Percentiles rank a stretch among this genome's conserved stretches.
These are phyloP conservation scores for Candida verbasci DNA, from an alignment of 805 yeast species.

Conservation along the genomic window DNA sequence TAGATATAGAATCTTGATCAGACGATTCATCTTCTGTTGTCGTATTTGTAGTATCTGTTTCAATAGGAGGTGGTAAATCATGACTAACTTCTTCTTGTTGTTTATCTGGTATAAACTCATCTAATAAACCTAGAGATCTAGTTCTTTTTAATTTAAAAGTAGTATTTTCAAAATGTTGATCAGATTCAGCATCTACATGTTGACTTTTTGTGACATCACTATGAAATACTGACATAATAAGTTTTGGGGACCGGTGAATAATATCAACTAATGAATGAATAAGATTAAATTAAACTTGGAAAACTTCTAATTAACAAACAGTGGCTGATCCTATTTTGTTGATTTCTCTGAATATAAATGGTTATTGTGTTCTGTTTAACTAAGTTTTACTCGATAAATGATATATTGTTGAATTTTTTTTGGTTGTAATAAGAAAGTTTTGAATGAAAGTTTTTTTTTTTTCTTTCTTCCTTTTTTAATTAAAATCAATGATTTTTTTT, in stretches of 20 bases:
- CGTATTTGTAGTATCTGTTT: neutral
- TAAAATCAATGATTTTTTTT: too few species aligned
- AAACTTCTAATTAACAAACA: too few species aligned
- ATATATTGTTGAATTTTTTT: neutral
- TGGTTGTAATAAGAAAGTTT: slow-evolving; percentile 1
- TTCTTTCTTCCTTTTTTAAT: neutral
- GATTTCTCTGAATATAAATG: too few species aligned
- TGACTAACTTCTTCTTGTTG: slow-evolving; percentile 10
- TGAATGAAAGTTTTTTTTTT: neutral
- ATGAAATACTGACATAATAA: slow-evolving; percentile 32
- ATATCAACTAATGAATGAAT: too few species aligned
- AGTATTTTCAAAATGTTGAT: slow-evolving; percentile 62
- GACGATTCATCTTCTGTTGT: neutral
- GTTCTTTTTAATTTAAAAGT: slow-evolving; percentile 77
- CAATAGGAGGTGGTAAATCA: neutral
- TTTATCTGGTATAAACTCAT: slow-evolving; percentile 49
- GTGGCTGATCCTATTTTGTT: too few species aligned
- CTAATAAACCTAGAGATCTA: slow-evolving; percentile 75
- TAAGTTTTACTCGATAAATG: too few species aligned
- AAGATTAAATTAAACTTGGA: too few species aligned
- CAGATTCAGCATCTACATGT: slow-evolving; percentile 67
- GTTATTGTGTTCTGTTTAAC: too few species aligned
- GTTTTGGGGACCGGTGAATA: too few species aligned
- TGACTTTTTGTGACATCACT: slow-evolving; percentile 64
- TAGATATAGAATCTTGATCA: slow-evolving; percentile 2